phyloP scores from a whole-genome alignment of 2,329 filamentous ascomycete genomes.

The Tricladium varicosporioides region DNA sequence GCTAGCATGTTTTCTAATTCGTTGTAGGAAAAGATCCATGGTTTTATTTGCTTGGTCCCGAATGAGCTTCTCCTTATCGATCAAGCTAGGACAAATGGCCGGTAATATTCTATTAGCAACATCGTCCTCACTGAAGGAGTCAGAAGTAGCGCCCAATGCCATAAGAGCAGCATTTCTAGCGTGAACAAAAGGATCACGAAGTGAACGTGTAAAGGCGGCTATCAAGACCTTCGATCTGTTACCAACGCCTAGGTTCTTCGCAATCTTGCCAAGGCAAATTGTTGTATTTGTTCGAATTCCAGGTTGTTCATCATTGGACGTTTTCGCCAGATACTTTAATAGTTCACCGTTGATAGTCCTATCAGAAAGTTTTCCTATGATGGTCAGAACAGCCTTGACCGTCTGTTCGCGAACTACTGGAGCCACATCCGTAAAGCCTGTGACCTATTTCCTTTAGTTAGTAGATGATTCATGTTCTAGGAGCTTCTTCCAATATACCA shows the following conservation, averaged over 20 bases:
- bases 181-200: slow-evolving; percentile 93
- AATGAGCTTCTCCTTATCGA: slow-evolving; percentile 95
- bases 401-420: slow-evolving; percentile 94
- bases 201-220: slow-evolving; percentile 84
- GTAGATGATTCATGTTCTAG: not conserved
- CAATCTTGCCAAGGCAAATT: slow-evolving; percentile 95
- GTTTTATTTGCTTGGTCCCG: slow-evolving; percentile 90
- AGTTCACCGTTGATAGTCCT: slow-evolving; percentile 92
- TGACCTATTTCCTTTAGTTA: slow-evolving; percentile 55
- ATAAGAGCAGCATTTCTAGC: slow-evolving; percentile 86
- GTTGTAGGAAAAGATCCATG: slow-evolving; percentile 79
- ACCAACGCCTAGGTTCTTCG: slow-evolving; percentile 76
- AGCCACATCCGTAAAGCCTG: slow-evolving; percentile 88
- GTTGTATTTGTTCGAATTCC: slow-evolving; percentile 98
- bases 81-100: slow-evolving; percentile 75
- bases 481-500: slow-evolving; percentile 53
- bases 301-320: slow-evolving; percentile 94
- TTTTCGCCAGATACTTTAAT: slow-evolving; percentile 86
- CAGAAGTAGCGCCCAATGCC: slow-evolving; percentile 79
- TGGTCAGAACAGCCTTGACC: slow-evolving; percentile 84
- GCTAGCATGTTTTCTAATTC: slow-evolving; percentile 74
- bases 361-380: slow-evolving; percentile 88
- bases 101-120: slow-evolving; percentile 82
- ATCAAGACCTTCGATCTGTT: slow-evolving; percentile 87
- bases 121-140: slow-evolving; percentile 87